Base-by-base conservation (phyloP, 306 rosid genomes). In the Citrullus mucosospermus region DNA sequence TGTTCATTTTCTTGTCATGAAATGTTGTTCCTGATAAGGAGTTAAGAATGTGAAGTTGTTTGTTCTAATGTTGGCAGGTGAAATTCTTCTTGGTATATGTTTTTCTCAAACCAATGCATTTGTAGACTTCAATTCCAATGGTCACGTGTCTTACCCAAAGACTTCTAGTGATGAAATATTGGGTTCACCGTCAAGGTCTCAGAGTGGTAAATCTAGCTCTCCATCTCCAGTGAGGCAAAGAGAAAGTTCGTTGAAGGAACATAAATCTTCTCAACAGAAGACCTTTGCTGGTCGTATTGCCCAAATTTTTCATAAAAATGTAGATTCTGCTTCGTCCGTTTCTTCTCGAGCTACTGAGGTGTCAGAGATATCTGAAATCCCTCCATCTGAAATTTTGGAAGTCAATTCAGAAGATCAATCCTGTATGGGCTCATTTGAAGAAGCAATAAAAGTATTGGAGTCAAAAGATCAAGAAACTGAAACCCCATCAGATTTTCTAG, bases 261-360 rank as follows among this genome's bases (percentile, higher is more conserved):
- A 89, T 6, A 89, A 85, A 82, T 6, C 74, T 16, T 34, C 22
- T 81, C 10, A 75, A n/a, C 97, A 93, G 85, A 94, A 81, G 73
- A 66, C 93, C 50, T 48, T 94, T 70, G 93, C 97, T 6, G 91
- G 87, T 76, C 86, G 93, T 71, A 20, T 92, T 83, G 94, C 90
- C 75, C 96, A 90, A 62, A 89, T 94, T 16, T 92, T 94, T 76
- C 90, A 81, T 44, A 94, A 85, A 82, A 82, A 83, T 81, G 36
- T 82, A 43, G 98, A 92, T 9, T 1, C 78, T 36, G 53, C 90
- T 86, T 76, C 89, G 8, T 2, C 50, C 32, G 5, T 85, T 68
- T 38, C 89, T 38, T 68, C 16, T 68, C 85, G 79, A 89, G 75
- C 76, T 78, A 77, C 70, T 57, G 98, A 92, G 50, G 80, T 62